phyloP scores from a whole-genome alignment of 164 flowering plant genomes.

The Hamamelis virginiana region DNA sequence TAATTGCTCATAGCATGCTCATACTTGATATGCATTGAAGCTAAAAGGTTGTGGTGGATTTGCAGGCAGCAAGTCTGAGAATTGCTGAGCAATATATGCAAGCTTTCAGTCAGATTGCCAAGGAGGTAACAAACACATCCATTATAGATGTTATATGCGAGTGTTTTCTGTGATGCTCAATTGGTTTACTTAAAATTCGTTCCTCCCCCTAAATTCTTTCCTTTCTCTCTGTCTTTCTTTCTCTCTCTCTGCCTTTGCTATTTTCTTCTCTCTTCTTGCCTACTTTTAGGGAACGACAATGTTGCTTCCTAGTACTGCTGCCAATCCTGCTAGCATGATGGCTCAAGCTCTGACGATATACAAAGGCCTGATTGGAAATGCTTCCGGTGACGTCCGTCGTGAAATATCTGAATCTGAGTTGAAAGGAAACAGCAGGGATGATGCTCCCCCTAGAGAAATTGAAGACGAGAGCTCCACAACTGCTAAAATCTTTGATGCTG shows the following conservation, averaged over 20 bases:
- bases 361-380: constrained; percentile 50
- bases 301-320: constrained; percentile 63
- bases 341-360: constrained; percentile 64
- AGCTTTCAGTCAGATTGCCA: constrained; percentile 81
- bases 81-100: constrained; percentile 82
- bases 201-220: too few species aligned
- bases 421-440: neutral
- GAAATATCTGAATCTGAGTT: constrained; percentile 7
- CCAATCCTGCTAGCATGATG: constrained; percentile 64
- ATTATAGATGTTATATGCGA: neutral
- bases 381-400: constrained; percentile 8
- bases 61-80: constrained; percentile 88
- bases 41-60: constrained; percentile 13
- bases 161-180: neutral
- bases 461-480: constrained; percentile 8
- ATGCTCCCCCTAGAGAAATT: constrained; percentile 13
- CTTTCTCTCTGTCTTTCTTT: too few species aligned
- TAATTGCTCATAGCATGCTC: neutral
- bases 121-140: constrained; percentile 46
- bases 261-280: neutral
- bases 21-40: neutral
- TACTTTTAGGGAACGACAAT: constrained; percentile 65
- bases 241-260: too few species aligned
- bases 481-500: neutral
- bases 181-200: neutral